phyloP scores from a whole-genome alignment of 1,139 yeast genomes.

The Waltiozyma sp. region DNA sequence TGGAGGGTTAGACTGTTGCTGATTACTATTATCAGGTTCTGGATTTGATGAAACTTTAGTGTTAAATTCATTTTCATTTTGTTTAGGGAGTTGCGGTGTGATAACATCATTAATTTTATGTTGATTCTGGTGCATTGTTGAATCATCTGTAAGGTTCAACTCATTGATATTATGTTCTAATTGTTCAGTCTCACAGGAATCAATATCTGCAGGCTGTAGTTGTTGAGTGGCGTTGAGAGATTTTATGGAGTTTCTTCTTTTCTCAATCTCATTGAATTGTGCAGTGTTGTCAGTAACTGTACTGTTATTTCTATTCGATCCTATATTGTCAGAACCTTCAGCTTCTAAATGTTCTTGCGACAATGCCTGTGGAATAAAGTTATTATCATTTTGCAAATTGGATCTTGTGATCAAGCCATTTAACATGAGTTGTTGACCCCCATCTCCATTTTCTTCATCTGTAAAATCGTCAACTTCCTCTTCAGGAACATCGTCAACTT shows the following conservation, averaged over 20 bases:
- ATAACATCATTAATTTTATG: not conserved
- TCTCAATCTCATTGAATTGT: not conserved
- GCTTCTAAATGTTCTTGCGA: not conserved
- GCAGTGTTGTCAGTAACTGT: not conserved
- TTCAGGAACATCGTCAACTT: conserved; percentile 21
- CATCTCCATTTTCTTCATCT: conserved; percentile 23
- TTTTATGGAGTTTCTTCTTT: not conserved
- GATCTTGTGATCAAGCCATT: not conserved
- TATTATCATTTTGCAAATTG: not conserved
- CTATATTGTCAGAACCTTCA: not conserved
- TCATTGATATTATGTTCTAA: not conserved
- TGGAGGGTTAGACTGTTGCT: not conserved
- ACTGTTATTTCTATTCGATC: not conserved
- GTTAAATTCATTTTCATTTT: not conserved
- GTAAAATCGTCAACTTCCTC: conserved; percentile 28
- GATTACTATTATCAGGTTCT: too few species aligned
- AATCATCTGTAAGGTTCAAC: not conserved
- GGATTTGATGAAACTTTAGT: too few species aligned
- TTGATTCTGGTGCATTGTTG: not conserved
- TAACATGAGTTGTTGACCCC: too few species aligned
- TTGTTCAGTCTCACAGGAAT: not conserved
- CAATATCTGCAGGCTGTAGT: not conserved
- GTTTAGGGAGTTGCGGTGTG: not conserved
- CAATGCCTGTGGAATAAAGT: not conserved
- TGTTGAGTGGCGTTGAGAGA: not conserved